Evolutionary conservation across 2,329 filamentous ascomycete species (phyloP).

Genomic region (Cytospora piceae): DNA sequence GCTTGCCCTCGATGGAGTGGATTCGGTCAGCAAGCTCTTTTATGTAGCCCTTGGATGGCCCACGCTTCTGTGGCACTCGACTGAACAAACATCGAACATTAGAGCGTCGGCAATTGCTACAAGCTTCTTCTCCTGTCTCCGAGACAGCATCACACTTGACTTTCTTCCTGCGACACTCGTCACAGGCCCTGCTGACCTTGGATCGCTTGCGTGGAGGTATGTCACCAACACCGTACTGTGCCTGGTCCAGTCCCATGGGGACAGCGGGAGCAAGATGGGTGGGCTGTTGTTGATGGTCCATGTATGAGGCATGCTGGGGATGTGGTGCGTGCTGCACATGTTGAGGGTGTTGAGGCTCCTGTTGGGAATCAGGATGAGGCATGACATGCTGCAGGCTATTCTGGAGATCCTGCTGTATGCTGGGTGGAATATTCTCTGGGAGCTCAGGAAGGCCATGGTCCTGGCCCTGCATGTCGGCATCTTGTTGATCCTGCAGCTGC

Average conservation of each 20-base stretch:
- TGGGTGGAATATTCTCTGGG: constrained; percentile 49
- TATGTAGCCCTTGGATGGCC: constrained; percentile 92
- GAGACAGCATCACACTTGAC: constrained; percentile 84
- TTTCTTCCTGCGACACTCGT: constrained; percentile 88
- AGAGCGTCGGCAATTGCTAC: constrained; percentile 79
- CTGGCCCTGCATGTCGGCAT: constrained; percentile 33
- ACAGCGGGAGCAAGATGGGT: constrained; percentile 41
- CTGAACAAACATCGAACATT: constrained; percentile 83
- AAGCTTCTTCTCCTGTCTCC: constrained; percentile 73
- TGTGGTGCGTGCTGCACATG: constrained; percentile 33
- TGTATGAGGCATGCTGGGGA: constrained; percentile 37
- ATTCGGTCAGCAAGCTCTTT: constrained; percentile 88
- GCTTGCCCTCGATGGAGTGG: constrained; percentile 78
- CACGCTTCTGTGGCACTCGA: constrained; percentile 83
- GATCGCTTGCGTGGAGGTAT: constrained; percentile 74
- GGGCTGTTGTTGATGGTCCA: constrained; percentile 35
- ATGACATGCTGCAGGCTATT: constrained; percentile 34
- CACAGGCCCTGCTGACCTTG: constrained; percentile 86
- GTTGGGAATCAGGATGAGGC: constrained; percentile 35
- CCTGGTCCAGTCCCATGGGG: constrained; percentile 49
- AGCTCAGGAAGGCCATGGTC: constrained; percentile 36
- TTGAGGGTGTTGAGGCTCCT: constrained; percentile 28
- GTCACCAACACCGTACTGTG: constrained; percentile 52
- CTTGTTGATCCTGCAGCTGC: constrained; percentile 35
- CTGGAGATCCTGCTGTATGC: constrained; percentile 40